Percentiles rank a stretch among this genome's conserved stretches.
phyloP scores from a whole-genome alignment of 2,329 filamentous ascomycete species.

The Botryotinia convoluta region DNA sequence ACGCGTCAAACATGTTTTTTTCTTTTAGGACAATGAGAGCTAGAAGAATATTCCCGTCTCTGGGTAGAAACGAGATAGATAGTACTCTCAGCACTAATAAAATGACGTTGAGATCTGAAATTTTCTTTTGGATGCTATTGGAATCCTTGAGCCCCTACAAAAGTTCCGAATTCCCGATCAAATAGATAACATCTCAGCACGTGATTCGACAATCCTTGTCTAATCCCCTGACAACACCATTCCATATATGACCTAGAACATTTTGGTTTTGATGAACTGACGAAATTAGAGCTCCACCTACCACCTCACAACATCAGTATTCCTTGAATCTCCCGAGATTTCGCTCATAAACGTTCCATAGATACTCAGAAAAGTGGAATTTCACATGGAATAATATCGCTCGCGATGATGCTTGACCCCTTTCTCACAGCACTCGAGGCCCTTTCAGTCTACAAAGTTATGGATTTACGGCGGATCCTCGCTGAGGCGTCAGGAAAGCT shows the following conservation, averaged over 20 bases:
- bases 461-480: conserved; percentile 1
- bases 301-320: neutral
- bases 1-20: neutral
- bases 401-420: conserved; percentile 16
- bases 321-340: neutral
- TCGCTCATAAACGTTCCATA: conserved; percentile 1
- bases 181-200: conserved; percentile 2
- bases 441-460: conserved; percentile 3
- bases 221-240: neutral
- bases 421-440: neutral
- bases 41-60: neutral
- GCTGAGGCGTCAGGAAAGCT: conserved; percentile 5
- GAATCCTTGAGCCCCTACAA: neutral
- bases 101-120: neutral
- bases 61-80: neutral
- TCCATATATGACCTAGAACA: neutral
- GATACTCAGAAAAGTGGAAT: conserved; percentile 15
- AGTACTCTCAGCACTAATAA: neutral
- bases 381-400: neutral
- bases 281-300: neutral
- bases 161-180: neutral
- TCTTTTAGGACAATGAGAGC: neutral
- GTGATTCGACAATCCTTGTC: conserved; percentile 2
- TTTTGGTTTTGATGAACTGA: neutral
- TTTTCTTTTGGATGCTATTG: neutral